Evolutionary conservation across 2,329 filamentous ascomycete genomes (phyloP).

Genomic region (Lasiodiplodia hormozganensis): DNA sequence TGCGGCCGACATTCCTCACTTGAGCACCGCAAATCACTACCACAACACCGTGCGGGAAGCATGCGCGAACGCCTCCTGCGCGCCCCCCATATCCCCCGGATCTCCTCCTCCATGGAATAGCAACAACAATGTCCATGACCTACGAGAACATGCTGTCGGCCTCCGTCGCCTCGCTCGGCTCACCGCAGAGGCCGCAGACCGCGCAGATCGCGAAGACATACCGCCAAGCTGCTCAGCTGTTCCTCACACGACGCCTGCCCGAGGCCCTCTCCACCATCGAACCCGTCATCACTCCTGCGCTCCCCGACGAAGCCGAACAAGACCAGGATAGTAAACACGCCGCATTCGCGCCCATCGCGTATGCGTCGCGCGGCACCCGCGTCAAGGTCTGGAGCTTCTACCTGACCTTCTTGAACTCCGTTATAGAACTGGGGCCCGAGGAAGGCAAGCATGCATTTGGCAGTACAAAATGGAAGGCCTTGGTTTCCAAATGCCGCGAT

Average conservation of each 20-base stretch:
- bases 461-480: constrained; percentile 78
- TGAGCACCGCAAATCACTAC: constrained; percentile 27
- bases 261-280: constrained; percentile 87
- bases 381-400: constrained; percentile 99
- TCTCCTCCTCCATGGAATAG: constrained; percentile 52
- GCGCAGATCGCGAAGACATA: constrained; percentile 89
- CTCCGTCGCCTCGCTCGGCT: constrained; percentile 73
- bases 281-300: constrained; percentile 73
- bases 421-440: constrained; percentile 85
- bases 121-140: constrained; percentile 54
- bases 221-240: constrained; percentile 91
- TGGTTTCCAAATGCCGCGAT: constrained; percentile 85
- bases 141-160: constrained; percentile 65
- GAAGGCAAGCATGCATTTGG: constrained; percentile 92
- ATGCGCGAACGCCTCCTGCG: constrained; percentile 13
- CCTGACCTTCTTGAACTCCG: constrained; percentile 88
- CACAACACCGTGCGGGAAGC: constrained; percentile 25
- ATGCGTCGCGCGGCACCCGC: constrained; percentile 79
- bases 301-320: constrained; percentile 29
- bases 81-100: constrained; percentile 12
- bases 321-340: constrained; percentile 30
- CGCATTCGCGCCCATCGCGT: constrained; percentile 73
- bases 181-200: constrained; percentile 62
- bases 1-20: constrained; percentile 25
- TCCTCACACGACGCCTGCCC: constrained; percentile 89